Evolutionary conservation across 768 basidiomycete species (phyloP), one percentile per base, ranked within the genome.

Genomic region (Leccinum sublutescens): DNA sequence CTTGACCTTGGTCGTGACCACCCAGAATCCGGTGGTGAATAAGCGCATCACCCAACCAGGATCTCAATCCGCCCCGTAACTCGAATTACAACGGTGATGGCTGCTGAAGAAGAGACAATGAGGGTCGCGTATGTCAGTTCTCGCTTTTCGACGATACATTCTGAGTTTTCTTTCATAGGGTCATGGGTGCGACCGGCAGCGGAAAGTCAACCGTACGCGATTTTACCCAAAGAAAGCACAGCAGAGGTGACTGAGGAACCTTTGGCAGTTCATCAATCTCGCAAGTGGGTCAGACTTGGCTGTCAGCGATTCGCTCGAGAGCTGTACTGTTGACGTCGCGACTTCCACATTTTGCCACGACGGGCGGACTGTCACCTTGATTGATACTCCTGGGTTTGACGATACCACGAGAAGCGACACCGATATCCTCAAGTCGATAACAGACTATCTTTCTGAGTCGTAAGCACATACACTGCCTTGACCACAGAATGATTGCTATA

Each of bases 381-480:
- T 86, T 50, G 85, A 86, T 62, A 86, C 85, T 0, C 84, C 85
- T 0, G 85, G 85, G 5, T 85, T 85, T 57, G 84, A 84, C 60
- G 83, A 85, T 63, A 80, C 82, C 3, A 60, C 54, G 10, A 74
- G 72, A 51, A 79, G 75, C 50, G 83, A 84, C 54, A 74, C 78
- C 0, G 80, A 79, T 15, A 69, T 84, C 14, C 68, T 84, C 27
- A 59, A 56, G 36, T 77, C 79, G 67, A 82, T 82, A 38, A 78
- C 81, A 62, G 76, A 33, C 19, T 66, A 66, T 27, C 68, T 72
- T n/a, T 29, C 64, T 5, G 55, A 50, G 36, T 71, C 68, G 72
- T 72, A 59, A 65, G 71, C 17, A 15, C 45, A 27, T 4, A n/a
- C 19, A 53, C 53, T n/a, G n/a, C 29, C 15, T n/a, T 11, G 10